phyloP scores from a whole-genome alignment of 2,329 filamentous ascomycete species.

The Aspergillus unguis region DNA sequence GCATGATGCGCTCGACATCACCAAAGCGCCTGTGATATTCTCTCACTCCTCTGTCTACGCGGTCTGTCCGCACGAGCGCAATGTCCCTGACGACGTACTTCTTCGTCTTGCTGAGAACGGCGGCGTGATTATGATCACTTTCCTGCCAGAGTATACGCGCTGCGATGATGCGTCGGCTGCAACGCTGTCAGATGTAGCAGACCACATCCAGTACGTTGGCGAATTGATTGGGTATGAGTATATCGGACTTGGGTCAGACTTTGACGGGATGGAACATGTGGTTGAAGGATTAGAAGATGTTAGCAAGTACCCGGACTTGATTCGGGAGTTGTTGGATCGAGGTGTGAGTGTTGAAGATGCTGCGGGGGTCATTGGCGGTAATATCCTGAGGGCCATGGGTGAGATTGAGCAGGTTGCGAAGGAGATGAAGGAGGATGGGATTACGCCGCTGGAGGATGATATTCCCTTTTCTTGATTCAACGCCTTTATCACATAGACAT shows the following conservation, averaged over 20 bases:
- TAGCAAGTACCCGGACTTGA: constrained; percentile 72
- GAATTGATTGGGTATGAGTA: constrained; percentile 79
- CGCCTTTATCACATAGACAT: no score
- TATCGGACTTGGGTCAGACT: constrained; percentile 86
- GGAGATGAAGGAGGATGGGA: constrained; percentile 59
- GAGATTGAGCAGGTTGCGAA: constrained; percentile 70
- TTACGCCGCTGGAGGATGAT: constrained; percentile 44
- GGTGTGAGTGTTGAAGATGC: constrained; percentile 73
- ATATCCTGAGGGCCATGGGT: constrained; percentile 79
- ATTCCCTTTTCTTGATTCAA: not conserved
- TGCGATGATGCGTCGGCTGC: constrained; percentile 68
- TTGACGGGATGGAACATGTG: constrained; percentile 63
- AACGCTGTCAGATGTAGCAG: constrained; percentile 72
- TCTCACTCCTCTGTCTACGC: constrained; percentile 79
- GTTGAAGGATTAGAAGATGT: constrained; percentile 81
- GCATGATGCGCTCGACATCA: constrained; percentile 73
- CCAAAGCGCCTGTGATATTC: constrained; percentile 79
- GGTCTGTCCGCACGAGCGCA: constrained; percentile 82
- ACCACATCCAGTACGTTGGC: constrained; percentile 80
- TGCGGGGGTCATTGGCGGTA: constrained; percentile 72
- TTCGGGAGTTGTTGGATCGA: constrained; percentile 68
- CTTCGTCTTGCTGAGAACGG: constrained; percentile 68
- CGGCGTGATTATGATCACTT: constrained; percentile 88
- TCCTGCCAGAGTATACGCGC: constrained; percentile 76
- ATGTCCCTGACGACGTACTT: constrained; percentile 82